Percentiles rank a stretch among this genome's conserved stretches.
phyloP scores from a whole-genome alignment of 2,329 filamentous ascomycete genomes.

The Truncatella angustata region DNA sequence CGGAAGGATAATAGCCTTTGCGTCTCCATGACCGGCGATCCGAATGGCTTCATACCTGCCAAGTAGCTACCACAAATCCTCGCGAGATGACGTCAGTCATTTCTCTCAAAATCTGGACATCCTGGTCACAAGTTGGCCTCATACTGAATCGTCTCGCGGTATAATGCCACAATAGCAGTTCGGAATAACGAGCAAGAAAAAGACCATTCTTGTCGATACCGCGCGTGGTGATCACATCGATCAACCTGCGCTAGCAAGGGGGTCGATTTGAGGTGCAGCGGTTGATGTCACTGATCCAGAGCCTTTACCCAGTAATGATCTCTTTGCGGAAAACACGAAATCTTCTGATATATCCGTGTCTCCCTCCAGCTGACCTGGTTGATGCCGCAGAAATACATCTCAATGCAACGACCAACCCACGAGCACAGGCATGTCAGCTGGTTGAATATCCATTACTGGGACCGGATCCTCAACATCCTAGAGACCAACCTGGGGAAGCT shows the following conservation, averaged over 20 bases:
- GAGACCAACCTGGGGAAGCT: constrained; percentile 27
- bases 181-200: constrained; percentile 30
- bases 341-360: constrained; percentile 46
- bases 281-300: constrained; percentile 71
- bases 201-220: constrained; percentile 62
- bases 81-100: constrained; percentile 29
- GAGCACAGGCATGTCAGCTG: constrained; percentile 27
- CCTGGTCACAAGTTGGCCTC: constrained; percentile 38
- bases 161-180: constrained; percentile 42
- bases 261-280: constrained; percentile 54
- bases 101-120: constrained; percentile 43
- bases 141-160: constrained; percentile 35
- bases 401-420: too few relatives aligned
- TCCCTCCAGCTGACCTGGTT: neutral
- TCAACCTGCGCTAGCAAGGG: constrained; percentile 42
- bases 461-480: constrained; percentile 24
- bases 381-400: too few relatives aligned
- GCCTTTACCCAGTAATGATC: constrained; percentile 59
- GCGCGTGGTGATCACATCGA: constrained; percentile 45
- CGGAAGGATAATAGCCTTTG: constrained; percentile 60
- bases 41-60: constrained; percentile 36
- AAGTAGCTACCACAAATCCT: constrained; percentile 39
- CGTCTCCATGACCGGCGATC: constrained; percentile 57
- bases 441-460: constrained; percentile 22
- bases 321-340: constrained; percentile 64